Conservation (phyloP, 1,139 yeast species). For the Yamadazyma kanchanaburiensis region DNA sequence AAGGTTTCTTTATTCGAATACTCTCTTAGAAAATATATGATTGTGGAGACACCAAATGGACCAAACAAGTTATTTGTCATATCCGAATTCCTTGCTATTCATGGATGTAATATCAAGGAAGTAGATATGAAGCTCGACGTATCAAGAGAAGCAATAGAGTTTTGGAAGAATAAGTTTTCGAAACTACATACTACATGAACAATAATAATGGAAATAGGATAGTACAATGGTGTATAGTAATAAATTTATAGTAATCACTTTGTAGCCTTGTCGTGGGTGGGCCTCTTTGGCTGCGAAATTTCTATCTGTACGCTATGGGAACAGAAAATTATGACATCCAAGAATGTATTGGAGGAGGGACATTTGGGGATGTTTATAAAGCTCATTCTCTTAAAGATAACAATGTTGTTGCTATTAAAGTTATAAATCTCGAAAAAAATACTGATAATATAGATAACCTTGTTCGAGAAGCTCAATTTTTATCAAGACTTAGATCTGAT, state of each 20-base stretch:
- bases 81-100: slow-evolving; percentile 68
- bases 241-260: neutral
- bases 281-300: slow-evolving; percentile 5
- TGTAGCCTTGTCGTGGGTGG: neutral
- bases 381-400: slow-evolving; percentile 39
- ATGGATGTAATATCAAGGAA: slow-evolving; percentile 50
- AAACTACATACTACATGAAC: neutral
- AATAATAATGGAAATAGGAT: neutral
- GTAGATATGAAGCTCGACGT: slow-evolving; percentile 28
- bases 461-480: slow-evolving; percentile 71
- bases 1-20: slow-evolving; percentile 54
- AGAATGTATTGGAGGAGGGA: slow-evolving; percentile 76
- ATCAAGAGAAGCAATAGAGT: slow-evolving; percentile 42
- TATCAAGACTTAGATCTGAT: slow-evolving; percentile 62
- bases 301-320: slow-evolving; percentile 11
- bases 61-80: slow-evolving; percentile 50
- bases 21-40: slow-evolving; percentile 50
- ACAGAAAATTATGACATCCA: slow-evolving; percentile 34
- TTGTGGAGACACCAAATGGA: slow-evolving; percentile 18
- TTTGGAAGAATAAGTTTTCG: slow-evolving; percentile 39
- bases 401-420: slow-evolving; percentile 69
- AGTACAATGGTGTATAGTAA: neutral
- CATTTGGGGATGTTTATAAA: slow-evolving; percentile 81
- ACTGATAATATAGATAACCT: slow-evolving; percentile 65
- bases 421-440: slow-evolving; percentile 69